Percentiles rank a stretch among this genome's conserved stretches.
These are phyloP conservation scores for Hyphopichia wangnamkhiaoensis DNA, from an alignment of 1,139 yeast genomes.

Conservation along the genomic window DNA sequence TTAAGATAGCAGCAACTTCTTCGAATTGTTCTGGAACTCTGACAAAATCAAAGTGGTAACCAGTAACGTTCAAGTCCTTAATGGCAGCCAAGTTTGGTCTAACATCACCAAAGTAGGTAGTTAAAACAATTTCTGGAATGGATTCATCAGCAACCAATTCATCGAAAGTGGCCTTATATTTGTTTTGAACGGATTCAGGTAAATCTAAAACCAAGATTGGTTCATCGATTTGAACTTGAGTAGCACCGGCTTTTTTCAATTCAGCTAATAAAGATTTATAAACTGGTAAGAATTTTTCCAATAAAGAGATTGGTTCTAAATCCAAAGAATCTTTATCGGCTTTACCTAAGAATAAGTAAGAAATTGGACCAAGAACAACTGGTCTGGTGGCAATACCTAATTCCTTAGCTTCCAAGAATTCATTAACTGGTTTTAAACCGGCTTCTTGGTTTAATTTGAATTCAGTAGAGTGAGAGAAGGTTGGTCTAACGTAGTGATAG, in stretches of 20 bases:
- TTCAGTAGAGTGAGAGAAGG: slow-evolving; percentile 91
- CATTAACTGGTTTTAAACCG: slow-evolving; percentile 95
- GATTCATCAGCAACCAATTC: slow-evolving; percentile 62
- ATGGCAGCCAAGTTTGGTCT: slow-evolving; percentile 93
- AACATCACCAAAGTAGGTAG: slow-evolving; percentile 97
- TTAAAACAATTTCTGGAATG: slow-evolving; percentile 75
- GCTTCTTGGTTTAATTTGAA: slow-evolving; percentile 79
- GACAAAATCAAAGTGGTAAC: slow-evolving; percentile 95
- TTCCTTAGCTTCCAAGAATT: slow-evolving; percentile 96
- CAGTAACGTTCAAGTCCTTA: slow-evolving; percentile 88
- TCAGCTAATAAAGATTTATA: slow-evolving; percentile 85
- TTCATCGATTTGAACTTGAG: slow-evolving; percentile 94
- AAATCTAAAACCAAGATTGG: slow-evolving; percentile 94
- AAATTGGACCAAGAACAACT: slow-evolving; percentile 93
- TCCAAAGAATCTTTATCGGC: slow-evolving; percentile 97
- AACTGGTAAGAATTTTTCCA: slow-evolving; percentile 87
- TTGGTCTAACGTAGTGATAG: slow-evolving; percentile 99
- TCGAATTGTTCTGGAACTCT: slow-evolving; percentile 97
- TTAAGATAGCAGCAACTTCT: slow-evolving; percentile 67
- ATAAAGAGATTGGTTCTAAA: slow-evolving; percentile 86
- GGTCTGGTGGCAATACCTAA: slow-evolving; percentile 97
- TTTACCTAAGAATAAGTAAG: slow-evolving; percentile 94
- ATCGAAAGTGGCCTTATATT: slow-evolving; percentile 85
- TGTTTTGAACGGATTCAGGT: slow-evolving; percentile 78
- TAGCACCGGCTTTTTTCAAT: slow-evolving; percentile 94